A percentile compares a stretch with the other conserved stretches of the same genome.
Conservation (phyloP, 2,329 filamentous ascomycete species). For the Apiospora rasikravindrae region DNA sequence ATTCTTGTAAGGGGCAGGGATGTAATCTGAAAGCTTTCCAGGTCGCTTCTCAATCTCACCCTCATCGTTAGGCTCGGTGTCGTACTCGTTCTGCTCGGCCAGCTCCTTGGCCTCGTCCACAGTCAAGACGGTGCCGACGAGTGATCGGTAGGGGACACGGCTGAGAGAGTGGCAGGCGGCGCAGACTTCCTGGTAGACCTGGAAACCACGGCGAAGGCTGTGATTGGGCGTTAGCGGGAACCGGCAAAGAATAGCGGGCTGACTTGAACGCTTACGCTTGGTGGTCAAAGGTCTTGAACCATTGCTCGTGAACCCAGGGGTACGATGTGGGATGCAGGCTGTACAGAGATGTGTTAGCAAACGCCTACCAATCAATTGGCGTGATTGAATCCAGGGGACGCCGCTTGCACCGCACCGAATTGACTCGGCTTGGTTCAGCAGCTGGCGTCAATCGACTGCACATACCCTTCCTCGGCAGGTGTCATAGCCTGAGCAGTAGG, state of each 20-base stretch:
- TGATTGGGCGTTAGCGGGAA: background rate
- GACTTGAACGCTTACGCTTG: slow-evolving; percentile 72
- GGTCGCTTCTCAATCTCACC: slow-evolving; percentile 98
- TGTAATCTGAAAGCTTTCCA: slow-evolving; percentile 98
- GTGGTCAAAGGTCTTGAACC: slow-evolving; percentile 96
- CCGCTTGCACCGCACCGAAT: background rate
- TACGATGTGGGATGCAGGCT: slow-evolving; percentile 93
- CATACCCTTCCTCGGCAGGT: slow-evolving; percentile 97
- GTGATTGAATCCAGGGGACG: background rate
- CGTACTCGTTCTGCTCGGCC: slow-evolving; percentile 98
- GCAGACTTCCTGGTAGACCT: slow-evolving; percentile 99
- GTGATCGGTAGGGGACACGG: slow-evolving; percentile 89
- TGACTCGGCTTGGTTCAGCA: slow-evolving; percentile 8
- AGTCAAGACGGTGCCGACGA: slow-evolving; percentile 91
- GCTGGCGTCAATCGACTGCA: slow-evolving; percentile 36
- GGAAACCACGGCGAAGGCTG: slow-evolving; percentile 97
- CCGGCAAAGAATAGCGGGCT: slow-evolving; percentile 19
- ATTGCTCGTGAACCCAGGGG: slow-evolving; percentile 94
- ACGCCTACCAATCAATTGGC: background rate
- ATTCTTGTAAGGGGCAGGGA: slow-evolving; percentile 96
- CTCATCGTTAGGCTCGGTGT: slow-evolving; percentile 96
- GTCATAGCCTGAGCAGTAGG: slow-evolving; percentile 87
- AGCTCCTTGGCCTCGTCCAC: slow-evolving; percentile 97
- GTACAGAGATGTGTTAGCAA: slow-evolving; percentile 22
- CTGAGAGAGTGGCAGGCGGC: slow-evolving; percentile 95